phyloP scores from a whole-genome alignment of 1,284 basidiomycete genomes.

The Kalmanozyma brasiliensis region DNA sequence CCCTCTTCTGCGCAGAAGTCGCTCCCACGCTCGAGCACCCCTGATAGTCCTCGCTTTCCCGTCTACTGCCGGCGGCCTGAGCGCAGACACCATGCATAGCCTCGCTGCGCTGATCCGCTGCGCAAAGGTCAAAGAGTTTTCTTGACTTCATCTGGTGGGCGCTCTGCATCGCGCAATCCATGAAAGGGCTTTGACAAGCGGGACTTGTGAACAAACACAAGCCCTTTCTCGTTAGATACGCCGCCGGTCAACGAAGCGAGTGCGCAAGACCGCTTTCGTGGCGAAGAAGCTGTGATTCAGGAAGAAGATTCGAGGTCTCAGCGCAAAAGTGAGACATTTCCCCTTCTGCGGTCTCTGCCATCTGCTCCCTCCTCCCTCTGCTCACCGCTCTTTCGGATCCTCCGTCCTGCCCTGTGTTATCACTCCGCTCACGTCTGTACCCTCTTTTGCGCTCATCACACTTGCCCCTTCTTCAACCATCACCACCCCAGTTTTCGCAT shows the following conservation, averaged over 20 bases:
- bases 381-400: conserved; percentile 1
- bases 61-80: conserved; percentile 5
- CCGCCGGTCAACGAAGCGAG: too few species aligned
- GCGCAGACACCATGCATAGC: neutral
- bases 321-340: conserved; percentile 12
- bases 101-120: neutral
- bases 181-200: too few species aligned
- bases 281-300: neutral
- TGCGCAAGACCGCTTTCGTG: too few species aligned
- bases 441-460: too few species aligned
- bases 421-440: neutral
- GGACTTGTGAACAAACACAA: too few species aligned
- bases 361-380: neutral
- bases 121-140: conserved; percentile 1
- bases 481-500: conserved; percentile 14
- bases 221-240: too few species aligned
- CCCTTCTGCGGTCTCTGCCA: neutral
- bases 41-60: conserved; percentile 2
- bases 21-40: neutral
- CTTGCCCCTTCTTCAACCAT: conserved; percentile 7
- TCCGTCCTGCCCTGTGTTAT: neutral
- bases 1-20: too few species aligned
- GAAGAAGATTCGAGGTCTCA: neutral
- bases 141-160: too few species aligned
- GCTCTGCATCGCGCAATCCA: too few species aligned